Percentiles rank a stretch among this genome's conserved stretches.
Evolutionary conservation across 768 basidiomycete genomes (phyloP).

Genomic region (Favolaschia claudopus): DNA sequence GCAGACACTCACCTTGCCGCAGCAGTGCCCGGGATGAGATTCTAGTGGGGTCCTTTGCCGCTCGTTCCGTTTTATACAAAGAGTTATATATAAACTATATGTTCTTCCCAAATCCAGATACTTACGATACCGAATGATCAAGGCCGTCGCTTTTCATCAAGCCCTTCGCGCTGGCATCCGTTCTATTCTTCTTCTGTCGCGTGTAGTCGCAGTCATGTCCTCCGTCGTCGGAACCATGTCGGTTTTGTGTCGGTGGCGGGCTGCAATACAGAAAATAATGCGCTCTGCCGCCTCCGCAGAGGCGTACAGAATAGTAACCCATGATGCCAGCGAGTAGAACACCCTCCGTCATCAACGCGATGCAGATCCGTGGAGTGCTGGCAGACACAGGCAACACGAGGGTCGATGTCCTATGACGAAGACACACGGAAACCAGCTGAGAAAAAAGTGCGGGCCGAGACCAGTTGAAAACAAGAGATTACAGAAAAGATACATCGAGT

Average conservation of each 20-base stretch:
- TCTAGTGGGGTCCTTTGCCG: too few species aligned
- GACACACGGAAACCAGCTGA: background rate
- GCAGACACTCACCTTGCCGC: too few species aligned
- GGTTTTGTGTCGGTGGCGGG: constrained; percentile 19
- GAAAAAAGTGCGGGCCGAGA: background rate
- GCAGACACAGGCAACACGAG: background rate
- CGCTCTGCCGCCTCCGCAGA: too few species aligned
- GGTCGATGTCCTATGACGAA: constrained; percentile 6
- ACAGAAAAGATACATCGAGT: constrained; percentile 14
- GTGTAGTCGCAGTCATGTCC: background rate
- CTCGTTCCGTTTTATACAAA: constrained; percentile 5
- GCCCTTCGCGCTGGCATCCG: too few species aligned
- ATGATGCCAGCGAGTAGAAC: background rate
- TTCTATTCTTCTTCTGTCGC: background rate
- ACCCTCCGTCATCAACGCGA: constrained; percentile 2
- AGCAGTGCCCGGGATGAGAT: too few species aligned
- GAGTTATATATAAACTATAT: constrained; percentile 4
- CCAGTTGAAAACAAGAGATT: constrained; percentile 15
- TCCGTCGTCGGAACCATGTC: too few species aligned
- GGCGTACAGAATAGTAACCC: too few species aligned
- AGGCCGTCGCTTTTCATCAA: background rate
- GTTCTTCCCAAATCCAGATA: too few species aligned
- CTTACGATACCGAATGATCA: background rate
- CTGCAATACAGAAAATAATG: too few species aligned
- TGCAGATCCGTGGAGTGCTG: background rate